These are phyloP conservation scores for Juglanconis sp. DNA, from an alignment of 2,329 filamentous ascomycete genomes.

Conservation along the genomic window DNA sequence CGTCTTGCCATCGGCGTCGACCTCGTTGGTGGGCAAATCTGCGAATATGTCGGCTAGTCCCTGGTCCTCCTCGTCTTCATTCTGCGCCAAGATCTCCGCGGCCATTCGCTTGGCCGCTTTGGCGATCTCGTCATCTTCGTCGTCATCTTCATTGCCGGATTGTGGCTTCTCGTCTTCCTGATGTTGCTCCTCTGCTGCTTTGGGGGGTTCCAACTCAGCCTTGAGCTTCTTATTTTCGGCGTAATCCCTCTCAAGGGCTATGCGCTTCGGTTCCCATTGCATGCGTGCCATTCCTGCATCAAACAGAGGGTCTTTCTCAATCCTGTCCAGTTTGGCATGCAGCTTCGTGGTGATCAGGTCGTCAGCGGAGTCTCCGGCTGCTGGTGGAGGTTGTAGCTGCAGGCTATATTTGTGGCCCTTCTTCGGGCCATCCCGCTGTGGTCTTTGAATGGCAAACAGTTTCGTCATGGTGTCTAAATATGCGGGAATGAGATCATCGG, in stretches of 20 bases:
- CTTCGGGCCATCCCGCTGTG: conserved; percentile 43
- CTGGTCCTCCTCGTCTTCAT: conserved; percentile 50
- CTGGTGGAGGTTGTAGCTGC: conserved; percentile 17
- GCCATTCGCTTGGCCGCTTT: conserved; percentile 58
- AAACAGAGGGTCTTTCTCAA: conserved; percentile 76
- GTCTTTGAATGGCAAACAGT: conserved; percentile 60
- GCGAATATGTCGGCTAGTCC: conserved; percentile 55
- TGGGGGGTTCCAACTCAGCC: conserved; percentile 30
- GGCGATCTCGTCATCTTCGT: conserved; percentile 44
- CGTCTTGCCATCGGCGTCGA: conserved; percentile 56
- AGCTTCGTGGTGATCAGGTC: conserved; percentile 59
- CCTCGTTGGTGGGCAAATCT: conserved; percentile 58
- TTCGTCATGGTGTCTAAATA: conserved; percentile 74
- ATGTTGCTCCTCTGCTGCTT: conserved; percentile 22
- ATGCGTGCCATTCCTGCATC: conserved; percentile 64
- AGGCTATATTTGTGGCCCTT: conserved; percentile 29
- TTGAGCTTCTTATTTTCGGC: conserved; percentile 45
- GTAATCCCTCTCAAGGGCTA: conserved; percentile 60
- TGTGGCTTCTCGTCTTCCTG: conserved; percentile 19
- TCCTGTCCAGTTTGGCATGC: conserved; percentile 68
- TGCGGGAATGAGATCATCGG: conserved; percentile 69
- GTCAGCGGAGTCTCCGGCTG: conserved; percentile 23
- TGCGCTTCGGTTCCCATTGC: conserved; percentile 59
- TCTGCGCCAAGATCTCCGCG: conserved; percentile 54
- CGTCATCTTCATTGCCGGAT: conserved; percentile 24